Base-by-base conservation (phyloP, 2,329 filamentous ascomycete genomes). In the Paracorniculantispora psalliotae region DNA sequence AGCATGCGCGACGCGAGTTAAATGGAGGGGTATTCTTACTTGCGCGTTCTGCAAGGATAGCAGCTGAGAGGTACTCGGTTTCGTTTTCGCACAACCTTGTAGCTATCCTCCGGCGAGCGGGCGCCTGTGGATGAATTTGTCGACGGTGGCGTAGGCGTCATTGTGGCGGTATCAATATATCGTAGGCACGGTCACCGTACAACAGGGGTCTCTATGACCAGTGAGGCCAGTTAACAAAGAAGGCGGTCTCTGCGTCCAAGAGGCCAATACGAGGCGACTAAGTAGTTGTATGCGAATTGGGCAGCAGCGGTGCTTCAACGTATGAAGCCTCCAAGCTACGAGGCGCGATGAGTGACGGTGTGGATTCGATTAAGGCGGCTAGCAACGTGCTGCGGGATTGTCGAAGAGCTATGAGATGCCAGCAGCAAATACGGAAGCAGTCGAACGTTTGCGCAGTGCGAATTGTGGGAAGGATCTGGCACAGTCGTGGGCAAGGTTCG, bases 61-160 rank as follows among this genome's bases (percentile, higher is more conserved):
- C 93, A 97, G 68, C 92, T 97, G 52, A 97, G 80, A 49, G 93
- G 93, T 17, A 97, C 88, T 61, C 93, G 83, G 69, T 97, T 97
- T 71, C 93, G 85, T 78, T 96, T 96, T 65, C 93, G 87, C 61
- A 97, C 90, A 53, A 97, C 88, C 66, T 91, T 85, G 69, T 90
- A 96, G 65, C 93, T 89, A 56, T 90, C 85, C 72, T 96, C 91
- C 35, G 92, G 91, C 47, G 92, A 96, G 63, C 89, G 88, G 25
- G 79, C 81, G 63, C 88, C 85, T 61, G 86, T 86, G 64, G 91
- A 94, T 9, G 90, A 89, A 37, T 86, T 87, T 57, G 88, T 90
- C 30, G 89, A 92, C 21, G 88, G 86, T 58, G 90, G 88, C 53
- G 90, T 92, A 25, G 89, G 89, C 61, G 86, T 85, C 89, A 91